These are phyloP conservation scores for Nannochloropsis salina DNA, from an alignment of 108 stramenopile species.

Conservation along the genomic window DNA sequence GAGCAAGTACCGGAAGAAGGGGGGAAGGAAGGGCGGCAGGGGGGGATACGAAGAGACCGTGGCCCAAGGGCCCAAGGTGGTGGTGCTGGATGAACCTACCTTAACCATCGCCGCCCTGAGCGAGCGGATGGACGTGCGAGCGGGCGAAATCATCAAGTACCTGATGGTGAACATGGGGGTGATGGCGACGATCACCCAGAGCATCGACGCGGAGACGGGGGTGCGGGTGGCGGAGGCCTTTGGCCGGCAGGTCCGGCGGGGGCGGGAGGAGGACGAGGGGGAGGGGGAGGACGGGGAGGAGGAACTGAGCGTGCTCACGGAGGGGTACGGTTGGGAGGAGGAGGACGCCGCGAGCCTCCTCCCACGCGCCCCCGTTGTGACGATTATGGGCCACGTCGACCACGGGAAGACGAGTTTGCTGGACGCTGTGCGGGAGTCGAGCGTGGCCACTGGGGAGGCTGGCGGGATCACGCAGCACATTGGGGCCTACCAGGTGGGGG, in stretches of 20 bases:
- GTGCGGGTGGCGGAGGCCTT: slow-evolving; percentile 78
- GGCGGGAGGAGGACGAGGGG: slow-evolving; percentile 13
- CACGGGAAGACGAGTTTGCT: slow-evolving; percentile 54
- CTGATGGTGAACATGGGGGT: slow-evolving; percentile 56
- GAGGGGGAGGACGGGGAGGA: slow-evolving; percentile 59
- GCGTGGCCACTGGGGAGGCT: slow-evolving; percentile 45
- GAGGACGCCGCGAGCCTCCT: slow-evolving; percentile 45
- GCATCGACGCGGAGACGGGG: slow-evolving; percentile 70
- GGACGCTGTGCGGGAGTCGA: slow-evolving; percentile 45
- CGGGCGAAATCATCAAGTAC: background rate
- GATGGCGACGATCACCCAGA: slow-evolving; percentile 83
- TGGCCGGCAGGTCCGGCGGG: slow-evolving; percentile 64
- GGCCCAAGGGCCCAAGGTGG: slow-evolving; percentile 13
- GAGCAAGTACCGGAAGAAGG: background rate
- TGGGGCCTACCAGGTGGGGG: slow-evolving; percentile 45
- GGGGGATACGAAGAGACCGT: background rate
- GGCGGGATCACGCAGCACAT: slow-evolving; percentile 55
- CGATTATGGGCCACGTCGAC: slow-evolving; percentile 58
- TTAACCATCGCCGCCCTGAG: slow-evolving; percentile 59
- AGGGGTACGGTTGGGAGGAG: slow-evolving; percentile 41
- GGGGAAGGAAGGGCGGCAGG: background rate
- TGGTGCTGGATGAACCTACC: slow-evolving; percentile 36
- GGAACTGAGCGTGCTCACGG: slow-evolving; percentile 31
- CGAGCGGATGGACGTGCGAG: background rate
- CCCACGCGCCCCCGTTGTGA: slow-evolving; percentile 50